Evolutionary conservation across 2,329 filamentous ascomycete genomes (phyloP), one percentile per base, ranked within the genome.

Genomic region (Alternaria incomplexa): DNA sequence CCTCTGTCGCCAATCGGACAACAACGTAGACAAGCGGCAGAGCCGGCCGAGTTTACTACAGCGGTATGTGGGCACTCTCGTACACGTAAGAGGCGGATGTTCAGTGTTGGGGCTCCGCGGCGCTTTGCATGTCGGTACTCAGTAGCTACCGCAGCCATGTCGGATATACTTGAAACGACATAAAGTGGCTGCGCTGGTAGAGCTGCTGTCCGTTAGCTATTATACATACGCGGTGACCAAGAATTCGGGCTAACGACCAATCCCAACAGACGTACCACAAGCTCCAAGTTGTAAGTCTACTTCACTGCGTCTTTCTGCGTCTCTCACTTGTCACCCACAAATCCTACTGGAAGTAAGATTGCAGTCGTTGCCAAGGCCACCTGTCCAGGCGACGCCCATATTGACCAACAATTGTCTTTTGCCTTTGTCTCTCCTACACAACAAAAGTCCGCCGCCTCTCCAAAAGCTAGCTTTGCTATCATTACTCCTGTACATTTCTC

Each of bases 221-320:
- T 59, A 26, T 55, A 63, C 17, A 64, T 65, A 43, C 63, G 57
- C 63, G 17, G 66, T 73, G 68, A 74, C 66, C 28, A 36, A 67
- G 71, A 72, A 56, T 70, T 58, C 54, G 60, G 58, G 69, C 76
- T 78, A 69, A 79, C 75, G 51, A 63, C 57, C 52, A 57, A 66
- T 48, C 57, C 61, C 65, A 67, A 69, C 73, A 91, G 88, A 86
- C 88, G 65, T 85, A 89, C 76, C 89, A 91, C 75, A 91, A 91
- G 83, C 89, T 92, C 72, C 90, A 93, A 85, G 86, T 93, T 82
- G 91, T 93, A 90, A 83, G 90, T 72, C 65, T 60, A 59, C 66
- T 76, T 76, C 73, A 75, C 72, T 56, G 65, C 64, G 60, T 43
- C 59, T 68, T 64, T 52, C 43, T 13, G 25, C 47, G 32, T 64